phyloP scores from a whole-genome alignment of 768 basidiomycete species.

The Lactarius psammicola region DNA sequence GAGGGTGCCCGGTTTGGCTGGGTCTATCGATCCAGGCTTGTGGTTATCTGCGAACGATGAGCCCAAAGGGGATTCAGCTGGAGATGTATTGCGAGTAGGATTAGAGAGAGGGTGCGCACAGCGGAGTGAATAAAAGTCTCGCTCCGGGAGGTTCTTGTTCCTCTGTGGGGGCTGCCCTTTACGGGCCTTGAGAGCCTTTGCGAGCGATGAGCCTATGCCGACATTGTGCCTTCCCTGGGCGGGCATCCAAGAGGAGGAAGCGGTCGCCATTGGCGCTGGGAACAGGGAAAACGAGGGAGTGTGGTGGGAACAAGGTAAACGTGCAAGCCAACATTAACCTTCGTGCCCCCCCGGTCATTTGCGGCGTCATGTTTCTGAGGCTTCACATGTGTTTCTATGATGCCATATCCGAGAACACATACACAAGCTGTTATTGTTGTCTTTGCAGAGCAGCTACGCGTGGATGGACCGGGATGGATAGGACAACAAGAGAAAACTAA shows the following conservation, averaged over 20 bases:
- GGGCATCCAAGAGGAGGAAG: slow-evolving; percentile 26
- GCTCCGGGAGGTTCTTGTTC: slow-evolving; percentile 53
- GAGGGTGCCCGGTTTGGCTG: slow-evolving; percentile 61
- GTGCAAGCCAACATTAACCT: neutral
- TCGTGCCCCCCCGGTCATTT: slow-evolving; percentile 16
- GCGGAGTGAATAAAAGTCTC: slow-evolving; percentile 74
- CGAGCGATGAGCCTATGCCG: slow-evolving; percentile 59
- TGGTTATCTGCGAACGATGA: slow-evolving; percentile 62
- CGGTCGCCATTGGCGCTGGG: slow-evolving; percentile 18
- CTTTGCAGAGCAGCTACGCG: neutral
- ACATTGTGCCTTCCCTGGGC: slow-evolving; percentile 52
- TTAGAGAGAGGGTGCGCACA: slow-evolving; percentile 45
- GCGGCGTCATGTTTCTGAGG: slow-evolving; percentile 10
- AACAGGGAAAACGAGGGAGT: neutral
- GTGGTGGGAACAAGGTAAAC: slow-evolving; percentile 16
- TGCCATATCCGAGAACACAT: neutral
- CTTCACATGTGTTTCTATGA: neutral
- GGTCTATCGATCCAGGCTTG: slow-evolving; percentile 69
- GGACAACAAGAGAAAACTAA: neutral
- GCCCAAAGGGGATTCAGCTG: neutral
- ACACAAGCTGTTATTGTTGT: neutral
- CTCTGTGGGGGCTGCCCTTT: slow-evolving; percentile 48
- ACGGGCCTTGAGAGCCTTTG: slow-evolving; percentile 66
- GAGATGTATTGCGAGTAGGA: neutral
- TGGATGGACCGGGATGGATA: neutral